Base-by-base conservation (phyloP, 1,139 yeast genomes). In the Kurtzmaniella quercitrusa region DNA sequence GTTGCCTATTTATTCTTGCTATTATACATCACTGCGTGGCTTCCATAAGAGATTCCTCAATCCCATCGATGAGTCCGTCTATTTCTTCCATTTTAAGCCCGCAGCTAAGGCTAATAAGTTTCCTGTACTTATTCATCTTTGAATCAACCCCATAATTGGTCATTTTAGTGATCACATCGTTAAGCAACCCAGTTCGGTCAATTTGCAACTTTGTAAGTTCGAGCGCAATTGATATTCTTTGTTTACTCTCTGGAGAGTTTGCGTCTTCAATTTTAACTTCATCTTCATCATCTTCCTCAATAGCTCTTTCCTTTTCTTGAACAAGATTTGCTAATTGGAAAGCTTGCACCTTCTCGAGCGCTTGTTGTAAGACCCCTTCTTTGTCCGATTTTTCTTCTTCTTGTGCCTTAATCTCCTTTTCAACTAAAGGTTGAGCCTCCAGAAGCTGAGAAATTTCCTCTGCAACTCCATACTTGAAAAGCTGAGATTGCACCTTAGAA, bases 71-170 rank as follows among this genome's bases (percentile, higher is more conserved):
- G 38, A 71, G 61, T 38, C 83, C 79, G 55, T 88, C 96, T 46
- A 91, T 84, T 49, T 86, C 93, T 46, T 87, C 95, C 26, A 82
- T 74, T 44, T 80, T 79, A 46, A 88, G 74, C 3, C 88, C 95
- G 53, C 97, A 88, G 46, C 94, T 84, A 47, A 83, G 75, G 41
- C 96, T 82, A 38, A 93, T 82, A 50, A 93, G 71, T 55, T 81
- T 80, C 51, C 95, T 76, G 66, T 89, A 91, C 56, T 88, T 85
- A 58, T 82, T 79, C 78, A 89, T 82, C 60, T 85, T 87, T 16
- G 57, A 55, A 51, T 69, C 74, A 43, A 71, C 61, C 3, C 76
- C 76, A 51, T 59, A 68, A 5, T 60, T 49, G 7, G 71, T 59
- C 28, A 79, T 65, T 21, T 61, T 55, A 30, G 57, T 54, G 36